Conservation (phyloP, 2,329 filamentous ascomycete species). For the Catunica adiposa region DNA sequence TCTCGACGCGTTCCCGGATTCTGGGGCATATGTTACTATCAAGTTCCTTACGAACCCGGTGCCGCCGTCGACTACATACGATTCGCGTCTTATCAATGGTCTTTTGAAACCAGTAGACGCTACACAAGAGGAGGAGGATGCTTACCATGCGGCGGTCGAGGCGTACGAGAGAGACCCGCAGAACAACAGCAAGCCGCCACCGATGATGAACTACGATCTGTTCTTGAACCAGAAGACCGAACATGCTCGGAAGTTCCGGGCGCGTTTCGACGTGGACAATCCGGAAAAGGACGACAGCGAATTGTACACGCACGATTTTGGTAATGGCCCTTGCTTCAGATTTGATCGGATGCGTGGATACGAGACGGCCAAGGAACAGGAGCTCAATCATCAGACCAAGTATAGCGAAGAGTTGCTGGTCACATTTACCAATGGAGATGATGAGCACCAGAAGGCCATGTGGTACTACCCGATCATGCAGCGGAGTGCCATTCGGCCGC, state of each 20-base stretch:
- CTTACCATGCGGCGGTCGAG: slow-evolving; percentile 33
- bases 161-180: slow-evolving; percentile 40
- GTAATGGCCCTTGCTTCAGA: slow-evolving; percentile 35
- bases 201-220: slow-evolving; percentile 49
- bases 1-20: slow-evolving; percentile 51
- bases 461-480: slow-evolving; percentile 57
- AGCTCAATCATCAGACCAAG: slow-evolving; percentile 40
- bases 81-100: slow-evolving; percentile 43
- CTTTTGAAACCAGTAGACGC: slow-evolving; percentile 44
- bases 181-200: slow-evolving; percentile 38
- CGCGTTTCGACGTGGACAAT: slow-evolving; percentile 43
- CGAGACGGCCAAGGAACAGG: slow-evolving; percentile 43
- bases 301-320: slow-evolving; percentile 37
- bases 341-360: slow-evolving; percentile 48
- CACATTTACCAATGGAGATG: slow-evolving; percentile 36
- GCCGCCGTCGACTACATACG: slow-evolving; percentile 34
- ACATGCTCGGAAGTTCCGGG: slow-evolving; percentile 38
- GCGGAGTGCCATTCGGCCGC: slow-evolving; percentile 43
- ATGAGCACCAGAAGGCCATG: slow-evolving; percentile 38
- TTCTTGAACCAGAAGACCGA: slow-evolving; percentile 37
- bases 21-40: slow-evolving; percentile 51
- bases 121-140: slow-evolving; percentile 36
- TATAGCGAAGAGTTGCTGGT: slow-evolving; percentile 49
- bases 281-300: slow-evolving; percentile 35
- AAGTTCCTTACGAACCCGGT: slow-evolving; percentile 53